Evolutionary conservation across 208 protist genomes (phyloP).

Genomic region (Crithidia acanthocephali): DNA sequence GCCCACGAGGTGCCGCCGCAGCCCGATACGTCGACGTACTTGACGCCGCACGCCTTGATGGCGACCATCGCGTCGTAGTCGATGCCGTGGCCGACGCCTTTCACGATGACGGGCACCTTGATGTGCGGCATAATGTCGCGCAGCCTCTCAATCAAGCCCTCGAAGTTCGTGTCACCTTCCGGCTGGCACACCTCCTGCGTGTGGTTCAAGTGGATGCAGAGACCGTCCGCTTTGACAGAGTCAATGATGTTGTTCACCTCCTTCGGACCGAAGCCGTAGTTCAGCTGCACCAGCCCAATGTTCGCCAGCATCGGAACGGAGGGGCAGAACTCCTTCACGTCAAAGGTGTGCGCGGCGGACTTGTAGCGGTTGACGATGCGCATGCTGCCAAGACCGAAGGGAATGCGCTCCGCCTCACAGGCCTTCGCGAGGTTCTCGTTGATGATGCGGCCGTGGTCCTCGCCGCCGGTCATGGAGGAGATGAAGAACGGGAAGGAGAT

Average conservation of each 20-base stretch:
- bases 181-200: constrained; percentile 91
- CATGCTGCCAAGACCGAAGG: constrained; percentile 93
- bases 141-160: constrained; percentile 78
- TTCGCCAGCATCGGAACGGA: constrained; percentile 93
- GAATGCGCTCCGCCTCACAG: constrained; percentile 86
- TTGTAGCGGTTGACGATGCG: constrained; percentile 90
- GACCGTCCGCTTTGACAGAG: constrained; percentile 81
- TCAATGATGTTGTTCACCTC: constrained; percentile 88
- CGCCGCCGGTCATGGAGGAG: constrained; percentile 92
- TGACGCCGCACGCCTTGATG: constrained; percentile 78
- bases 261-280: constrained; percentile 90
- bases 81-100: constrained; percentile 92
- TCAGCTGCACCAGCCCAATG: constrained; percentile 92
- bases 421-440: constrained; percentile 92
- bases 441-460: constrained; percentile 89
- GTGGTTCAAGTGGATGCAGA: constrained; percentile 94
- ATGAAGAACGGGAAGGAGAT: constrained; percentile 90
- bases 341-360: constrained; percentile 81
- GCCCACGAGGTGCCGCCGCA: constrained; percentile 93
- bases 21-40: constrained; percentile 90
- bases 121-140: constrained; percentile 73
- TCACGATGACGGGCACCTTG: constrained; percentile 90
- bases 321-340: constrained; percentile 88
- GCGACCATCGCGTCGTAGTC: constrained; percentile 68
- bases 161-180: constrained; percentile 94